Evolutionary conservation across 2,329 filamentous ascomycete genomes (phyloP).

Genomic region (Cercospora sojina): DNA sequence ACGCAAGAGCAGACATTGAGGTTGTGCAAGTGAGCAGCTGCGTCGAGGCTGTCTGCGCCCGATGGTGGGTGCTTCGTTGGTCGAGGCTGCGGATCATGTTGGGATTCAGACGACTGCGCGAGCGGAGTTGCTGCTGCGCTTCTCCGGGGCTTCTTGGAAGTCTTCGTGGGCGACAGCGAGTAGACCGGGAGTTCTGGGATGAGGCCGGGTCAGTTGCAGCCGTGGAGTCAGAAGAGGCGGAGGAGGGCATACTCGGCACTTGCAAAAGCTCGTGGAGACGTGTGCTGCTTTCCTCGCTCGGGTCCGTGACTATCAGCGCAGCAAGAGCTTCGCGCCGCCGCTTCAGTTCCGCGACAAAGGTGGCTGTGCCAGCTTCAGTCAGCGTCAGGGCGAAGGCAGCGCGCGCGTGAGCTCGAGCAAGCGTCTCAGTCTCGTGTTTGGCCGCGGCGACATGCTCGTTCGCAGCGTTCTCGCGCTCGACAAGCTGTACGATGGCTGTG

Average conservation of each 20-base stretch:
- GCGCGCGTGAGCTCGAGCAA: neutral
- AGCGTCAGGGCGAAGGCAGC: neutral
- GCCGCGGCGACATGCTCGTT: no score
- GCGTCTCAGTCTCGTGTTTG: neutral
- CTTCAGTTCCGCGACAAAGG: neutral
- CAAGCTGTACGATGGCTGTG: neutral
- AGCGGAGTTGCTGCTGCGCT: neutral
- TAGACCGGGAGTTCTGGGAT: neutral
- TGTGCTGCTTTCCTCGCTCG: neutral
- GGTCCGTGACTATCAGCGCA: neutral
- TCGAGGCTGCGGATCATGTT: neutral
- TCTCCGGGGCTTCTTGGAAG: neutral
- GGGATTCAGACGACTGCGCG: neutral
- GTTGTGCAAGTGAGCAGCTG: neutral
- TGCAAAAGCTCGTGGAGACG: neutral
- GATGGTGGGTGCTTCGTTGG: neutral
- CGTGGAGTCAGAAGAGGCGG: neutral
- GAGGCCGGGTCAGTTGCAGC: neutral
- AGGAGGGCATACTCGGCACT: neutral
- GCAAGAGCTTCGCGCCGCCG: neutral
- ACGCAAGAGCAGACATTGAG: neutral
- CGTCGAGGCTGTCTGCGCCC: neutral
- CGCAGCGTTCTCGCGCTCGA: no score
- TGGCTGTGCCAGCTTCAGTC: neutral
- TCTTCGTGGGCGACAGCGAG: neutral